Conservation (phyloP, 176 grass and related monocot genomes). For the Pharus latifolius region DNA sequence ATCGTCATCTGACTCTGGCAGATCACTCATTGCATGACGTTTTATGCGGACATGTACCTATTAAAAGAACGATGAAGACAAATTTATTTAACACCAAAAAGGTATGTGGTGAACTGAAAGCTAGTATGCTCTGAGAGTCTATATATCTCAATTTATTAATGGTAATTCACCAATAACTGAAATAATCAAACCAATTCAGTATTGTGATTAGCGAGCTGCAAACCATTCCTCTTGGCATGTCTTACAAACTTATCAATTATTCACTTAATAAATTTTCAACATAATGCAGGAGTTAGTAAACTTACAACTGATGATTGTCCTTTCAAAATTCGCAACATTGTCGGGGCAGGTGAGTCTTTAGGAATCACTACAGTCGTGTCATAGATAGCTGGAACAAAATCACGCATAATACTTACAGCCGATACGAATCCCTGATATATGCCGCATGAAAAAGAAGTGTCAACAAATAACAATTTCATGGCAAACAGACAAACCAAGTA, state of each 20-base stretch:
- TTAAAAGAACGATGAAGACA: background rate
- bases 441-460: background rate
- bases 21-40: constrained; percentile 63
- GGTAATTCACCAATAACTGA: background rate
- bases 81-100: background rate
- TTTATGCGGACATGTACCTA: constrained; percentile 96
- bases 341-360: constrained; percentile 78
- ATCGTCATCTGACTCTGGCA: constrained; percentile 72
- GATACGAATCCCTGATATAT: constrained; percentile 86
- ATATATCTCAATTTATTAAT: background rate
- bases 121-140: no score
- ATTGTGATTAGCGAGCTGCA: no score
- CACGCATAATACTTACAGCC: constrained; percentile 78
- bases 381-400: constrained; percentile 94
- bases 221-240: no score
- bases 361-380: constrained; percentile 95
- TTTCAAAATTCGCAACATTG: constrained; percentile 92
- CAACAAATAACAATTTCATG: constrained; percentile 2
- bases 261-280: no score
- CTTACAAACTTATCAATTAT: no score
- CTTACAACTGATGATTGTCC: constrained; percentile 89
- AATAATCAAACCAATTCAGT: constrained; percentile 5
- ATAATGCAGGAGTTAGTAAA: background rate
- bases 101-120: no score
- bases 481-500: no score